Evolutionary conservation across 2,329 filamentous ascomycete genomes (phyloP).

Genomic region (Phialophora macrospora): DNA sequence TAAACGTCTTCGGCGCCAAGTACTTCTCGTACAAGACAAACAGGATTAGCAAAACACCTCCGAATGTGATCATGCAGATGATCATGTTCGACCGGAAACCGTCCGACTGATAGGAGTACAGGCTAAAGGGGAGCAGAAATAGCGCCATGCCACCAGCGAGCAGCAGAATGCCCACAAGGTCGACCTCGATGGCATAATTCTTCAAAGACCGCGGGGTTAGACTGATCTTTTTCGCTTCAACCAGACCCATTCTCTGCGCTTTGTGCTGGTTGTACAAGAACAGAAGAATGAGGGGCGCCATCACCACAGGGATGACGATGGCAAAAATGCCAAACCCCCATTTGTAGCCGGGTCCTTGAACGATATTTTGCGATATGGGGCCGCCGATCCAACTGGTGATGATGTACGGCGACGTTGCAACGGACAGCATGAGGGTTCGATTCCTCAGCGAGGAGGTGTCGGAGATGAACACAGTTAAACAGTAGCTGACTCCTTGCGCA

Average conservation of each 20-base stretch:
- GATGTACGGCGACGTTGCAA: slow-evolving; percentile 61
- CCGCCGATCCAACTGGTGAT: slow-evolving; percentile 64
- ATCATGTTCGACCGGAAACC: slow-evolving; percentile 52
- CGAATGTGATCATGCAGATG: slow-evolving; percentile 59
- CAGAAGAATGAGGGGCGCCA: slow-evolving; percentile 58
- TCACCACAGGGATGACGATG: slow-evolving; percentile 62
- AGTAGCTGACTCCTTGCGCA: slow-evolving; percentile 58
- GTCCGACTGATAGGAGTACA: slow-evolving; percentile 50
- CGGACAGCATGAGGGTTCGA: slow-evolving; percentile 63
- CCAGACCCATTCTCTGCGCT: slow-evolving; percentile 59
- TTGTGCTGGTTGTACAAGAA: slow-evolving; percentile 57
- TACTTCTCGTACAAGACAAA: slow-evolving; percentile 62
- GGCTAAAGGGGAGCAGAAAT: slow-evolving; percentile 67
- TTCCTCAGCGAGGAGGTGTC: slow-evolving; percentile 67
- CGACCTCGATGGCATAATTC: slow-evolving; percentile 63
- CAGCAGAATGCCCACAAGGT: slow-evolving; percentile 62
- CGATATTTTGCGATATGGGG: slow-evolving; percentile 55
- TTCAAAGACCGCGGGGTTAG: slow-evolving; percentile 43
- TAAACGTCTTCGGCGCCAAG: slow-evolving; percentile 58
- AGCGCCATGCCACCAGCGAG: slow-evolving; percentile 63
- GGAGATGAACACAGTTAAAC: slow-evolving; percentile 63
- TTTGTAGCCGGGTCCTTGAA: slow-evolving; percentile 58
- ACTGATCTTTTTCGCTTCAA: slow-evolving; percentile 36
- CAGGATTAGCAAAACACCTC: slow-evolving; percentile 56
- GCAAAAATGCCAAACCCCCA: slow-evolving; percentile 67